Evolutionary conservation across 2,329 filamentous ascomycete species (phyloP).

Genomic region (Xylaria sp.): DNA sequence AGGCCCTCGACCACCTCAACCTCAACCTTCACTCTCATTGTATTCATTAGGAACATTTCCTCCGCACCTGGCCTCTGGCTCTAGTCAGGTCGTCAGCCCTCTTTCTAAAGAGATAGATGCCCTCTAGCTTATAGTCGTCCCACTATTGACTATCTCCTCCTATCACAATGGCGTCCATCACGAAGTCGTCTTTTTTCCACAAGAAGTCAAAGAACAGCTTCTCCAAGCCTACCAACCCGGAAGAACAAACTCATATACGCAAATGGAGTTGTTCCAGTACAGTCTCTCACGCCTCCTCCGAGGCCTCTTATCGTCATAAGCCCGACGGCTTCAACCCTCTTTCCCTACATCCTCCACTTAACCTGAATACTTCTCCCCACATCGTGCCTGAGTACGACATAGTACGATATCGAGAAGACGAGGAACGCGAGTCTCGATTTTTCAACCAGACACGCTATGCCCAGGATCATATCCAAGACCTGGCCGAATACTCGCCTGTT

Average conservation of each 20-base stretch:
- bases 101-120: slow-evolving; percentile 17
- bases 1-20: neutral
- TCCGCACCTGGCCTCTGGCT: slow-evolving; percentile 25
- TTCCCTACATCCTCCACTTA: slow-evolving; percentile 49
- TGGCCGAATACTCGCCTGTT: slow-evolving; percentile 45
- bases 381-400: slow-evolving; percentile 46
- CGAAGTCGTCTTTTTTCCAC: slow-evolving; percentile 44
- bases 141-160: neutral
- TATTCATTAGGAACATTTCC: neutral
- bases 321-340: slow-evolving; percentile 45
- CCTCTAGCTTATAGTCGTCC: slow-evolving; percentile 2
- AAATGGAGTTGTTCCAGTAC: slow-evolving; percentile 49
- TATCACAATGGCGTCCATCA: slow-evolving; percentile 37
- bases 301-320: slow-evolving; percentile 36
- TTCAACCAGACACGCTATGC: slow-evolving; percentile 42
- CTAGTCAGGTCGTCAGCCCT: slow-evolving; percentile 12
- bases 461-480: slow-evolving; percentile 43
- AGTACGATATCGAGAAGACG: slow-evolving; percentile 41
- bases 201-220: slow-evolving; percentile 45
- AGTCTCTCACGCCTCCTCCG: slow-evolving; percentile 44
- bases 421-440: slow-evolving; percentile 44
- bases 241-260: slow-evolving; percentile 40
- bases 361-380: slow-evolving; percentile 48
- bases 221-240: slow-evolving; percentile 37
- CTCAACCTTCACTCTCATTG: neutral